phyloP scores from a whole-genome alignment of 768 basidiomycete species.

The Strobilomyces echinocephalus region DNA sequence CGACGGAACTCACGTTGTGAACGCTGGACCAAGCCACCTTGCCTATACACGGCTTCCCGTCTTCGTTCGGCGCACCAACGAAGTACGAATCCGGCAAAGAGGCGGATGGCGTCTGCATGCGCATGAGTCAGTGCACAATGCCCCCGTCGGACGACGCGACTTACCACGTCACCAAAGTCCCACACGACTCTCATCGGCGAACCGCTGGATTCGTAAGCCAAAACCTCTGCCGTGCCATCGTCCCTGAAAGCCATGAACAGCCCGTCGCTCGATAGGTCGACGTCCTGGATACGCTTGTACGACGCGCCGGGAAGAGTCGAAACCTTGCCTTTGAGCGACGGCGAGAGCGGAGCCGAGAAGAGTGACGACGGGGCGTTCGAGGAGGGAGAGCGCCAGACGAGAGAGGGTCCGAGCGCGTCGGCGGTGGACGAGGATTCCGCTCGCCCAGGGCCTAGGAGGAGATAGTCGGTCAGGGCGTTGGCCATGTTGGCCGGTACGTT shows the following conservation, averaged over 20 bases:
- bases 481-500: slow-evolving; percentile 52
- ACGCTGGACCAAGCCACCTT: slow-evolving; percentile 64
- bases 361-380: slow-evolving; percentile 17
- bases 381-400: slow-evolving; percentile 34
- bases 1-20: slow-evolving; percentile 40
- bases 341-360: slow-evolving; percentile 41
- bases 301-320: slow-evolving; percentile 36
- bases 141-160: slow-evolving; percentile 1
- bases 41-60: slow-evolving; percentile 51
- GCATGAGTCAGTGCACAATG: not conserved
- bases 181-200: slow-evolving; percentile 43
- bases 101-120: slow-evolving; percentile 37
- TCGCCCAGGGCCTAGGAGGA: slow-evolving; percentile 29
- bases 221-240: slow-evolving; percentile 53
- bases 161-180: slow-evolving; percentile 55
- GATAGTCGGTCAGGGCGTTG: slow-evolving; percentile 32
- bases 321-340: slow-evolving; percentile 48
- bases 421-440: not conserved
- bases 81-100: slow-evolving; percentile 49
- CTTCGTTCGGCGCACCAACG: slow-evolving; percentile 48
- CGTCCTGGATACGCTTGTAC: slow-evolving; percentile 55
- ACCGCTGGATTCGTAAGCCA: slow-evolving; percentile 39
- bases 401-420: slow-evolving; percentile 14
- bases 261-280: slow-evolving; percentile 54
- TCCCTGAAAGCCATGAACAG: slow-evolving; percentile 54